Evolutionary conservation across 208 protist genomes (phyloP).

Genomic region (Naegleria gruberi): DNA sequence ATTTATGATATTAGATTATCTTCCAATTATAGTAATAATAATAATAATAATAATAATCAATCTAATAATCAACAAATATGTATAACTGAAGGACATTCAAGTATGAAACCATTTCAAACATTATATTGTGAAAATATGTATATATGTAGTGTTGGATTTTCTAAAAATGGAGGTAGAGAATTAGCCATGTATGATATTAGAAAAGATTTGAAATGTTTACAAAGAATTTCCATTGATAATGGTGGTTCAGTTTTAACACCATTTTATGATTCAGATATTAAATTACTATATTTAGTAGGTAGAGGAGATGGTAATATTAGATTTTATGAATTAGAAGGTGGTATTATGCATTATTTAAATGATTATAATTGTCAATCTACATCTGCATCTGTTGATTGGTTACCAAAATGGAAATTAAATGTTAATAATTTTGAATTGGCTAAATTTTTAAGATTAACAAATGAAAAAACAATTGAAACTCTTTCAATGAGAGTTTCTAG

Average conservation of each 20-base stretch:
- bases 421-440: conserved; percentile 68
- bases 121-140: not conserved
- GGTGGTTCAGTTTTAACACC: conserved; percentile 77
- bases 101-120: not conserved
- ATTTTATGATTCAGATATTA: conserved; percentile 85
- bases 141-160: conserved; percentile 67
- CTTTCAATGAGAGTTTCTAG: conserved; percentile 80
- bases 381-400: conserved; percentile 64
- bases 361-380: conserved; percentile 53
- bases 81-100: not conserved
- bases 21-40: no score
- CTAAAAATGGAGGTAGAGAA: conserved; percentile 67
- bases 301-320: conserved; percentile 87
- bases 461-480: conserved; percentile 54
- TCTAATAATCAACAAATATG: no score
- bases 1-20: not conserved
- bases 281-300: conserved; percentile 82
- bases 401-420: conserved; percentile 77
- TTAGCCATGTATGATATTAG: conserved; percentile 77
- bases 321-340: conserved; percentile 80
- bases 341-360: conserved; percentile 50
- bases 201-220: conserved; percentile 39
- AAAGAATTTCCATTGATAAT: conserved; percentile 65
- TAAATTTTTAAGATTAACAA: conserved; percentile 70
- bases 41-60: no score